A percentile compares a stretch with the other conserved stretches of the same genome.
phyloP scores from a whole-genome alignment of 352 stramenopile genomes.

The Globisporangium viniferum region DNA sequence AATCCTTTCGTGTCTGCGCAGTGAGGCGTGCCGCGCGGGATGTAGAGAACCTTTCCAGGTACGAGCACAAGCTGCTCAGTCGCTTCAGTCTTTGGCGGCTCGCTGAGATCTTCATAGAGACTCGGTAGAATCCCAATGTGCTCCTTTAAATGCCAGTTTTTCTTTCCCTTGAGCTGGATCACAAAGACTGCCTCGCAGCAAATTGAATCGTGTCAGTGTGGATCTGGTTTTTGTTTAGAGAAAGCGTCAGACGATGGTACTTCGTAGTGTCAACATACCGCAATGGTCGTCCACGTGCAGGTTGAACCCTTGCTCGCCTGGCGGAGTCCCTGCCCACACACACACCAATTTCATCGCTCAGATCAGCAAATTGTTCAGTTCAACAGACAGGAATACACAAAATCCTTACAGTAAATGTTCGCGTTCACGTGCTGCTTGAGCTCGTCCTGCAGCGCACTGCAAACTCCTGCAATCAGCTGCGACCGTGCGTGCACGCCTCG shows the following conservation, averaged over 20 bases:
- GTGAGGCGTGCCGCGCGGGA: constrained; percentile 31
- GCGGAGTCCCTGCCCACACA: constrained; percentile 24
- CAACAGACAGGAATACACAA: background rate
- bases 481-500: constrained; percentile 29
- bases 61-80: constrained; percentile 14
- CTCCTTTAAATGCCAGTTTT: constrained; percentile 26
- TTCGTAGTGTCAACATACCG: constrained; percentile 12
- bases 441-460: constrained; percentile 21
- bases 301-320: constrained; percentile 28
- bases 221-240: background rate
- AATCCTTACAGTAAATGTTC: constrained; percentile 32
- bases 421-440: constrained; percentile 34
- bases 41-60: constrained; percentile 29
- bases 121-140: constrained; percentile 14
- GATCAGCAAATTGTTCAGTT: background rate
- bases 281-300: constrained; percentile 35
- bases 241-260: background rate
- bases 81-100: background rate
- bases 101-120: constrained; percentile 22
- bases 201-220: background rate
- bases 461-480: constrained; percentile 12
- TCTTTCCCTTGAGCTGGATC: constrained; percentile 28
- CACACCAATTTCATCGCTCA: background rate
- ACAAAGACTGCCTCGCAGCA: constrained; percentile 24
- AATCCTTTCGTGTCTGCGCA: constrained; percentile 26